Percentiles rank a stretch among this genome's conserved stretches.
Conservation (phyloP, 2,329 filamentous ascomycete genomes). For the Stromatinia cepivora region DNA sequence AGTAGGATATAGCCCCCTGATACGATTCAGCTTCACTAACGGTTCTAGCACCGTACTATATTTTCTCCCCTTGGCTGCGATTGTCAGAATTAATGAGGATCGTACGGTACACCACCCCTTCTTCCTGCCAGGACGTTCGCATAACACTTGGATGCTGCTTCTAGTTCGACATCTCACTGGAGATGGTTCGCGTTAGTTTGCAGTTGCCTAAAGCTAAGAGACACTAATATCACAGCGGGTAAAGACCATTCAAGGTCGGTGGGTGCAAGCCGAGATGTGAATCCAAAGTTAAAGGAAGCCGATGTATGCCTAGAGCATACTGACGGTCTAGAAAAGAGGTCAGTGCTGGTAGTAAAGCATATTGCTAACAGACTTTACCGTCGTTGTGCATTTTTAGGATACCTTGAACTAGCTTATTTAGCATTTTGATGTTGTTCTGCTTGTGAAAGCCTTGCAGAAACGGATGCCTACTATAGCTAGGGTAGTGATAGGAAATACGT, state of each 20-base stretch:
- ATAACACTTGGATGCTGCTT: background rate
- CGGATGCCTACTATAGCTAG: background rate
- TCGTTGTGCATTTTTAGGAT: background rate
- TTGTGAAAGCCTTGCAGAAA: background rate
- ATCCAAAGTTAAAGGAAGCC: background rate
- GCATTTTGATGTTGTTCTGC: background rate
- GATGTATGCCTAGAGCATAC: too few relatives aligned
- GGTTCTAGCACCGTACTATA: background rate
- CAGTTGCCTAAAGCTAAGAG: background rate
- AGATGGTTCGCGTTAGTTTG: background rate
- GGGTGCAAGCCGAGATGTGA: background rate
- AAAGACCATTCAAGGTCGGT: background rate
- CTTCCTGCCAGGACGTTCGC: background rate
- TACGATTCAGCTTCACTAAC: background rate
- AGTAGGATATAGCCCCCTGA: background rate
- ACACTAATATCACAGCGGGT: too few relatives aligned
- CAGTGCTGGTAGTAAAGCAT: background rate
- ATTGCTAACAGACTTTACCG: background rate
- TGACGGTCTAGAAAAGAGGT: background rate
- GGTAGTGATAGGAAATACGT: background rate
- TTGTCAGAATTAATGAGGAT: background rate
- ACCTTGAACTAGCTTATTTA: background rate
- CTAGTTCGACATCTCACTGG: background rate
- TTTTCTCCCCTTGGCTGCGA: background rate
- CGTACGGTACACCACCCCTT: background rate